These are phyloP conservation scores for Colletotrichum ledebouriae DNA, from an alignment of 2,329 filamentous ascomycete species.

Conservation along the genomic window DNA sequence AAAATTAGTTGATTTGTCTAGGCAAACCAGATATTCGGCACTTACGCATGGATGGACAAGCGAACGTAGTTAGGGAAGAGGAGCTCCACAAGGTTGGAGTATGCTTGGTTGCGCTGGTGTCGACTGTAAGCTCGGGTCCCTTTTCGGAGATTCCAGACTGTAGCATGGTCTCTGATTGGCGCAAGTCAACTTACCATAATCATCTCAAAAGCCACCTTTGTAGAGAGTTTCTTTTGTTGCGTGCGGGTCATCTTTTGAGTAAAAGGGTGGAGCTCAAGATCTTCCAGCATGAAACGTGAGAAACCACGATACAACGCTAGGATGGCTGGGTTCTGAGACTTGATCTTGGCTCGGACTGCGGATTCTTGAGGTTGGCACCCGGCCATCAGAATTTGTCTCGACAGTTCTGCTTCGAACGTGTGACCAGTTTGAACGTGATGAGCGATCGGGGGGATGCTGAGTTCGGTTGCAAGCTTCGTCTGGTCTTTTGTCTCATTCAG, in stretches of 20 bases:
- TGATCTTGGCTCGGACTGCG: constrained; percentile 46
- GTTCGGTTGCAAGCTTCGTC: constrained; percentile 15
- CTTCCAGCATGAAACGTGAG: constrained; percentile 67
- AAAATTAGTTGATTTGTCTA: neutral
- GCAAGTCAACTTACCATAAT: constrained; percentile 45
- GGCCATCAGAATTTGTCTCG: constrained; percentile 52
- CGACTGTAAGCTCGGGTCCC: constrained; percentile 2
- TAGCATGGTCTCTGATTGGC: neutral
- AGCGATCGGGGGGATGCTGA: constrained; percentile 52
- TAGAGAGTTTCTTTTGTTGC: constrained; percentile 48
- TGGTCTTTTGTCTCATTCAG: constrained; percentile 52
- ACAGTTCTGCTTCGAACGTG: constrained; percentile 48
- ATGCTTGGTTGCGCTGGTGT: constrained; percentile 58
- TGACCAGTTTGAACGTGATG: constrained; percentile 48
- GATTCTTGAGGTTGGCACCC: constrained; percentile 52
- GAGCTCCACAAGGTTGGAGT: constrained; percentile 61
- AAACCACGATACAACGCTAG: constrained; percentile 71
- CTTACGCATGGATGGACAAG: constrained; percentile 62
- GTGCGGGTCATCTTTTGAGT: constrained; percentile 47
- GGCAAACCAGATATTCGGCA: neutral
- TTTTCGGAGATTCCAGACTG: neutral
- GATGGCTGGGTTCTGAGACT: constrained; percentile 48
- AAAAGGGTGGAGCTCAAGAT: constrained; percentile 47
- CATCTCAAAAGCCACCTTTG: constrained; percentile 52
- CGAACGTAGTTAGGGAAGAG: constrained; percentile 60